Conservation (phyloP, 2,329 filamentous ascomycete species). For the Phaeoacremonium minimum region DNA sequence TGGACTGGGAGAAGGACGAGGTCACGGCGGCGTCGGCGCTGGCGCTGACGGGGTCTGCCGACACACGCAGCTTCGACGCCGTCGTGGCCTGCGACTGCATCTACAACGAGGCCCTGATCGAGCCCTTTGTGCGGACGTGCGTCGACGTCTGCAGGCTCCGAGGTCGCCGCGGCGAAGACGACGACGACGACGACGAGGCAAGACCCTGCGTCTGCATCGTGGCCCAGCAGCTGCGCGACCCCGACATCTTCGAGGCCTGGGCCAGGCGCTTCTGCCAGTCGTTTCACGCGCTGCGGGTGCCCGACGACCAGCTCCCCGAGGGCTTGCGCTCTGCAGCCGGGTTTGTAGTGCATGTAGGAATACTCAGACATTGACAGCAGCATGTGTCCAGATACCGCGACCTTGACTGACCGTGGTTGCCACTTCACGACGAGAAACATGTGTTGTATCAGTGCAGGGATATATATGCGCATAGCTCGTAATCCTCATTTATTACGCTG, state of each 20-base stretch:
- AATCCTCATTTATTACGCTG: no score
- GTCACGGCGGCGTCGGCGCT: slow-evolving; percentile 38
- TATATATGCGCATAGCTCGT: no score
- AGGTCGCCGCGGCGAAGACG: slow-evolving; percentile 6
- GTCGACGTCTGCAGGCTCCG: slow-evolving; percentile 67
- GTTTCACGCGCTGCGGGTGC: slow-evolving; percentile 76
- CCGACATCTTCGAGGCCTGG: slow-evolving; percentile 83
- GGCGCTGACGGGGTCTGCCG: slow-evolving; percentile 12
- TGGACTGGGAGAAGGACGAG: slow-evolving; percentile 80
- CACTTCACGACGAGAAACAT: no score
- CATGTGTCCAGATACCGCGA: no score
- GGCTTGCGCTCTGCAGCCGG: slow-evolving; percentile 62
- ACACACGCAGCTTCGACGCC: slow-evolving; percentile 68
- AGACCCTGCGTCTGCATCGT: slow-evolving; percentile 69
- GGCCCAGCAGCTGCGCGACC: slow-evolving; percentile 82
- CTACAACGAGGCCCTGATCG: slow-evolving; percentile 84
- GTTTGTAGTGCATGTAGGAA: slow-evolving; percentile 77
- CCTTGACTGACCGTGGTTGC: no score
- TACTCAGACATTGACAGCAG: no score
- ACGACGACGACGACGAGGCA: slow-evolving; percentile 8
- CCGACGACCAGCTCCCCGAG: slow-evolving; percentile 55
- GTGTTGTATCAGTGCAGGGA: no score
- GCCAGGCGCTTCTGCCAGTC: slow-evolving; percentile 58
- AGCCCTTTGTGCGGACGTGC: slow-evolving; percentile 78
- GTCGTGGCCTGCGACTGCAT: slow-evolving; percentile 90